Conservation (phyloP, 2,329 filamentous ascomycete species). For the Lojkania enalia region DNA sequence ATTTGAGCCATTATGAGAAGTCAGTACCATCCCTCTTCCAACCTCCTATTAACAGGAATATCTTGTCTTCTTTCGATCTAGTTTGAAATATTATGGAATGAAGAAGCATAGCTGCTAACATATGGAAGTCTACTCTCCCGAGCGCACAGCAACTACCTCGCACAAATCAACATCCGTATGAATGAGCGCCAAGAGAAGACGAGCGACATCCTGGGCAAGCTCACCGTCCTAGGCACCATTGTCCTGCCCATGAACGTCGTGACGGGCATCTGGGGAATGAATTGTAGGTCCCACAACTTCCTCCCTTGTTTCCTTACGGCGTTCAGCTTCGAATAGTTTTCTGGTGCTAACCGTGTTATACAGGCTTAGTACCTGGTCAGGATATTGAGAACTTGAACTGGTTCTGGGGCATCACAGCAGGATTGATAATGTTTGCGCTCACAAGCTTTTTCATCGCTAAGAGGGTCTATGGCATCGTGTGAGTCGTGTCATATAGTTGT, state of each 20-base stretch:
- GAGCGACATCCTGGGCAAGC: constrained; percentile 88
- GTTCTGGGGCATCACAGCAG: constrained; percentile 66
- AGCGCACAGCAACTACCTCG: constrained; percentile 96
- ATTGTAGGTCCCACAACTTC: constrained; percentile 49
- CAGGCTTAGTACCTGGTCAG: constrained; percentile 83
- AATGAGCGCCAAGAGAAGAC: constrained; percentile 97
- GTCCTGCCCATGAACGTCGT: constrained; percentile 99
- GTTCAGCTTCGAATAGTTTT: background rate
- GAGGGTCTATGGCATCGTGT: constrained; percentile 55
- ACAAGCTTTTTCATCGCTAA: constrained; percentile 82
- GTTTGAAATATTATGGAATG: too few species aligned
- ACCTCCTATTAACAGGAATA: too few species aligned
- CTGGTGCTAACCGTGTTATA: constrained; percentile 2
- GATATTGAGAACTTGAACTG: constrained; percentile 68
- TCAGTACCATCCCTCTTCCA: constrained; percentile 54
- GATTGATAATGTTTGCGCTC: constrained; percentile 76
- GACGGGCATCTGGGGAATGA: constrained; percentile 98
- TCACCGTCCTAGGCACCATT: constrained; percentile 95
- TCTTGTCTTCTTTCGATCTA: too few species aligned
- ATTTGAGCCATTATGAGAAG: constrained; percentile 95
- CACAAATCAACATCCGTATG: constrained; percentile 98
- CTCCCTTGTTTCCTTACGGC: constrained; percentile 47
- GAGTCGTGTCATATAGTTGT: background rate
- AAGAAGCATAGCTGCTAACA: constrained; percentile 18
- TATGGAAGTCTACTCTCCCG: constrained; percentile 75